phyloP scores from a whole-genome alignment of 768 basidiomycete genomes.

The Xerocomellus intermedius region DNA sequence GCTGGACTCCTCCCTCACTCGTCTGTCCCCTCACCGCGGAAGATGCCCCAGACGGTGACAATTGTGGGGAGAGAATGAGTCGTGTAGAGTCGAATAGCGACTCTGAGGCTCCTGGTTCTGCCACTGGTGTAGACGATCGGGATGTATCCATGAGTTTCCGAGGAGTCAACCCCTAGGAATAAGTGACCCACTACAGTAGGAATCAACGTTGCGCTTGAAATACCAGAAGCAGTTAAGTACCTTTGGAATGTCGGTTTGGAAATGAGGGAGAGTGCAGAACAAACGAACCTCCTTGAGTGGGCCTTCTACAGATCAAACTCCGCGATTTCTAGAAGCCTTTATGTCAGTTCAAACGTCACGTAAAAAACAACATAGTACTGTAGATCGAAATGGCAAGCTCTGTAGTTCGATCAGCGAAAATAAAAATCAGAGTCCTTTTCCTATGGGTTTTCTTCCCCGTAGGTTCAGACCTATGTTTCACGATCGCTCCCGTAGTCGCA shows the following conservation, averaged over 20 bases:
- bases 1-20: not conserved
- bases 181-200: conserved; percentile 6
- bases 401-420: not conserved
- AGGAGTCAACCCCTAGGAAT: not conserved
- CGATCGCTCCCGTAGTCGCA: not conserved
- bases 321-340: not conserved
- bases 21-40: conserved; percentile 10
- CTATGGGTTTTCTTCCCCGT: not conserved
- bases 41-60: conserved; percentile 3
- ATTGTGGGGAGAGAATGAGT: not conserved
- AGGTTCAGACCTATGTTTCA: not conserved
- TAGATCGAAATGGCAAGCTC: conserved; percentile 12
- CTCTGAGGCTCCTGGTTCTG: conserved; percentile 3
- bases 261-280: not conserved
- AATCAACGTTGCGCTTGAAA: not conserved
- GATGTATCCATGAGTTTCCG: conserved; percentile 9
- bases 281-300: not conserved
- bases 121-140: conserved; percentile 13
- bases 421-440: not conserved
- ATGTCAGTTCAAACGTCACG: not conserved
- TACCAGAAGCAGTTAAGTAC: not conserved
- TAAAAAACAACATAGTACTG: not conserved
- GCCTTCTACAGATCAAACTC: not conserved
- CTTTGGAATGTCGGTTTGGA: not conserved
- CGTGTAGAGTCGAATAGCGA: conserved; percentile 1